phyloP scores from a whole-genome alignment of 352 stramenopile genomes.

The Phytophthora pisi region DNA sequence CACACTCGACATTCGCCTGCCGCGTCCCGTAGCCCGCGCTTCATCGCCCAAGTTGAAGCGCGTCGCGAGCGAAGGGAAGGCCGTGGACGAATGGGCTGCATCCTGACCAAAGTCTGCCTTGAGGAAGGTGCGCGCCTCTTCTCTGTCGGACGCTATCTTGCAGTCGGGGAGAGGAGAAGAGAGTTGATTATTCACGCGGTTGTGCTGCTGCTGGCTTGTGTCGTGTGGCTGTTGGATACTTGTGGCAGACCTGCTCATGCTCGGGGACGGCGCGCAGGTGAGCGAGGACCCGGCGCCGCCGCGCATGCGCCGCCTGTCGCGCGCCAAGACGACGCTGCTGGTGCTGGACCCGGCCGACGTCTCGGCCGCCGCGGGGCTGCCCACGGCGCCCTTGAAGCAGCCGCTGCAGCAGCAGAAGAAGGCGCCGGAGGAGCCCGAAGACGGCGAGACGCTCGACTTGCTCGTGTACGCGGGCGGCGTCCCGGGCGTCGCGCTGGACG shows the following conservation, averaged over 20 bases:
- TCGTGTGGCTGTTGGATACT: not conserved
- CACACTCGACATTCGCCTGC: not conserved
- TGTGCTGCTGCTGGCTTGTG: not conserved
- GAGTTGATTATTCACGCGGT: not conserved
- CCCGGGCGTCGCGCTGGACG: conserved; percentile 68
- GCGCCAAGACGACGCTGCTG: conserved; percentile 49
- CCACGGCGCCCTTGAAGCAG: not conserved
- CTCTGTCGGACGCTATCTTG: not conserved
- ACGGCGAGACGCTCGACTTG: conserved; percentile 15
- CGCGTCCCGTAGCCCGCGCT: conserved; percentile 7
- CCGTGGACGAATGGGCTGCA: conserved; percentile 50
- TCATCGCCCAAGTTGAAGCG: conserved; percentile 22
- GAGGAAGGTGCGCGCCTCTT: conserved; percentile 41
- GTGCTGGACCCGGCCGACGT: conserved; percentile 25
- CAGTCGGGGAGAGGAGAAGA: no score
- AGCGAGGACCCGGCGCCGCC: conserved; percentile 12
- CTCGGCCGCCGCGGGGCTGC: conserved; percentile 13
- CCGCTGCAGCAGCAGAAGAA: conserved; percentile 14
- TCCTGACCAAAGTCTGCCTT: conserved; percentile 55
- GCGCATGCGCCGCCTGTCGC: conserved; percentile 35
- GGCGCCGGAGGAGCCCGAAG: conserved; percentile 2
- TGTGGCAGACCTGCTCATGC: conserved; percentile 31
- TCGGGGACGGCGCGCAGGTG: conserved; percentile 21
- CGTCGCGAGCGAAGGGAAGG: not conserved
- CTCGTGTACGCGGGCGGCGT: conserved; percentile 67